phyloP scores from a whole-genome alignment of 192 early-diverging fungal genomes.

The Phlyctochytrium planicorne region DNA sequence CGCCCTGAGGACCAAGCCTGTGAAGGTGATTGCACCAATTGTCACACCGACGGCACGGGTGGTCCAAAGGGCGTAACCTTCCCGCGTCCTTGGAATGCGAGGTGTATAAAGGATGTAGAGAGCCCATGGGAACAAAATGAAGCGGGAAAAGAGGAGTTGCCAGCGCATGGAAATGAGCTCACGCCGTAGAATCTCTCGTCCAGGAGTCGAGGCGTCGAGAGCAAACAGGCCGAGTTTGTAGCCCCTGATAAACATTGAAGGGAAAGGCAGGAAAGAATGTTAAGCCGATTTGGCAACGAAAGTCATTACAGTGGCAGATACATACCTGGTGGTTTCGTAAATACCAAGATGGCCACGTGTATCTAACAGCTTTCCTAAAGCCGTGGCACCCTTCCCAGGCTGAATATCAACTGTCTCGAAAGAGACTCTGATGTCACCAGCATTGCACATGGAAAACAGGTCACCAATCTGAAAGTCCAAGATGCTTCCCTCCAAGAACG shows the following conservation, averaged over 20 bases:
- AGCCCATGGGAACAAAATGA: background rate
- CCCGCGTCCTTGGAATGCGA: too few species aligned
- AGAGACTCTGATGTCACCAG: constrained; percentile 25
- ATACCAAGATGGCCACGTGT: constrained; percentile 10
- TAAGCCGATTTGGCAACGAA: constrained; percentile 20
- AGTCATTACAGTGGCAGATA: too few species aligned
- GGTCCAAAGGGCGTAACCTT: too few species aligned
- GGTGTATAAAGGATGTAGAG: background rate
- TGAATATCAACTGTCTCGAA: constrained; percentile 15
- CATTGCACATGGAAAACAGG: constrained; percentile 18
- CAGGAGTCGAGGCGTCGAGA: background rate
- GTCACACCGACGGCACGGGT: too few species aligned
- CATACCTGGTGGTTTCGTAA: constrained; percentile 1
- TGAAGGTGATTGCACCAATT: too few species aligned
- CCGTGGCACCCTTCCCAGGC: constrained; percentile 15
- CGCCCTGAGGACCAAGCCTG: too few species aligned
- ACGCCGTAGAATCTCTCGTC: background rate
- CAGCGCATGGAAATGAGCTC: background rate
- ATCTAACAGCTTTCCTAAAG: constrained; percentile 17
- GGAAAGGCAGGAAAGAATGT: too few species aligned
- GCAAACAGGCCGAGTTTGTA: background rate
- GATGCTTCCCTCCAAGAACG: constrained; percentile 22
- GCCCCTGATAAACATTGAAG: background rate
- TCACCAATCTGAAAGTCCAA: constrained; percentile 33
- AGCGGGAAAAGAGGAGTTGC: background rate